These are phyloP conservation scores for Alternaria panax DNA, from an alignment of 2,329 filamentous ascomycete species.

Conservation along the genomic window DNA sequence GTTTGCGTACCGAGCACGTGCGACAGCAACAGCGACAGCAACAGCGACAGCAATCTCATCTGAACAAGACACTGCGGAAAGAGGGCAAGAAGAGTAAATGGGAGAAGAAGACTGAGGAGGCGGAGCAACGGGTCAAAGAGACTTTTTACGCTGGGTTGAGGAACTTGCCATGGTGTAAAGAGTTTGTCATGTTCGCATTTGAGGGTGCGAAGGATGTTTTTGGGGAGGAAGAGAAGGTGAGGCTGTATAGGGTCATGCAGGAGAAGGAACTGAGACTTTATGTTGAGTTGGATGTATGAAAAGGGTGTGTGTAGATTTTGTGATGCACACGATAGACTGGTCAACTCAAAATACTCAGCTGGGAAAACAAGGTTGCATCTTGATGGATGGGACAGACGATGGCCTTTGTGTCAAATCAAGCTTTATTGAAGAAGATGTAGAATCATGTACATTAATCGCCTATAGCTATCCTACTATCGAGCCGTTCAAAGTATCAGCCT, in stretches of 20 bases:
- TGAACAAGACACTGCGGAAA: slow-evolving; percentile 17
- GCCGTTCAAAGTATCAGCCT: background rate
- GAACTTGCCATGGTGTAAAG: slow-evolving; percentile 69
- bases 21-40: slow-evolving; percentile 5
- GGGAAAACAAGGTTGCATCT: too few species aligned
- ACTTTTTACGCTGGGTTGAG: slow-evolving; percentile 65
- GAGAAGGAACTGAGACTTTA: slow-evolving; percentile 70
- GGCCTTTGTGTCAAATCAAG: background rate
- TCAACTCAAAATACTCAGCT: too few species aligned
- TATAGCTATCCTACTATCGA: background rate
- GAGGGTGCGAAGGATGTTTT: slow-evolving; percentile 47
- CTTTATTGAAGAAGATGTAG: background rate
- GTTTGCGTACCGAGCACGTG: slow-evolving; percentile 22
- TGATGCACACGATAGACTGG: too few species aligned
- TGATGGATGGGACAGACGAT: background rate
- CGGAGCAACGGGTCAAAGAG: slow-evolving; percentile 55
- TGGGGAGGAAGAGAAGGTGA: slow-evolving; percentile 57
- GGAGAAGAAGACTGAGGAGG: slow-evolving; percentile 30
- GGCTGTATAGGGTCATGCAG: slow-evolving; percentile 63
- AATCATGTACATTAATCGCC: background rate
- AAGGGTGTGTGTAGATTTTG: background rate
- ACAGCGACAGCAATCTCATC: background rate
- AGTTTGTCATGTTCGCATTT: slow-evolving; percentile 66
- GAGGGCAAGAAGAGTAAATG: slow-evolving; percentile 33
- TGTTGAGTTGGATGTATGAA: slow-evolving; percentile 53